Evolutionary conservation across 2,329 filamentous ascomycete species (phyloP).

Genomic region (Cyclaneusma minus): DNA sequence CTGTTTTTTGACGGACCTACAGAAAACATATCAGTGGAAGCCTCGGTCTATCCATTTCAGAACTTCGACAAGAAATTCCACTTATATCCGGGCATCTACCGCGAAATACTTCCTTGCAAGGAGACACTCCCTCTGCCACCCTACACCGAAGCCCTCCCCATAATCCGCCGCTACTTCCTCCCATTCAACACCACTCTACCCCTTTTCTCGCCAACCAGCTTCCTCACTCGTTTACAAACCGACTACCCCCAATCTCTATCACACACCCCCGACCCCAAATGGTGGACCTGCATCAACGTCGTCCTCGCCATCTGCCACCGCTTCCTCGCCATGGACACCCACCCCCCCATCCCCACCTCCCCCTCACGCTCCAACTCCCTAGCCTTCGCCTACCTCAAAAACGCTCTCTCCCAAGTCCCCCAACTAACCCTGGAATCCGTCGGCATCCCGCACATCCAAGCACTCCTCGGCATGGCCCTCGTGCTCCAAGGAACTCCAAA

Average conservation of each 20-base stretch:
- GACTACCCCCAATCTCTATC: slow-evolving; percentile 5
- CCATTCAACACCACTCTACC: slow-evolving; percentile 7
- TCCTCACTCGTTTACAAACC: slow-evolving; percentile 5
- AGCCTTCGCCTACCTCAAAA: slow-evolving; percentile 8
- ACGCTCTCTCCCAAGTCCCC: slow-evolving; percentile 6
- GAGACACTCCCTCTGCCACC: no score
- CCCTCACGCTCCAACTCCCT: no score
- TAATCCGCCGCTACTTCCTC: slow-evolving; percentile 6
- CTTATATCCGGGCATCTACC: no score
- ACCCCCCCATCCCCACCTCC: no score
- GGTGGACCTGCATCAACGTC: slow-evolving; percentile 12
- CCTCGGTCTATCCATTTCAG: no score
- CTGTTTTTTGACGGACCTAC: no score
- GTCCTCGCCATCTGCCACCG: slow-evolving; percentile 8
- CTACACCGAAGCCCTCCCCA: slow-evolving; percentile 4
- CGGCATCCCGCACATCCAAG: slow-evolving; percentile 10
- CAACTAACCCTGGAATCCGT: slow-evolving; percentile 5
- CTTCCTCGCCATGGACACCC: slow-evolving; percentile 7
- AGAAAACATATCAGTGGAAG: no score
- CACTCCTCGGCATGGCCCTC: slow-evolving; percentile 14
- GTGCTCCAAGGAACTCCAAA: slow-evolving; percentile 13
- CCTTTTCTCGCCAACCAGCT: slow-evolving; percentile 6
- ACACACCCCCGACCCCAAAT: no score
- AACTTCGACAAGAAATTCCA: no score
- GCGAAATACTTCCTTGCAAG: no score